These are phyloP conservation scores for Phragmites australis DNA, from an alignment of 176 grass and related monocot species.

Conservation along the genomic window DNA sequence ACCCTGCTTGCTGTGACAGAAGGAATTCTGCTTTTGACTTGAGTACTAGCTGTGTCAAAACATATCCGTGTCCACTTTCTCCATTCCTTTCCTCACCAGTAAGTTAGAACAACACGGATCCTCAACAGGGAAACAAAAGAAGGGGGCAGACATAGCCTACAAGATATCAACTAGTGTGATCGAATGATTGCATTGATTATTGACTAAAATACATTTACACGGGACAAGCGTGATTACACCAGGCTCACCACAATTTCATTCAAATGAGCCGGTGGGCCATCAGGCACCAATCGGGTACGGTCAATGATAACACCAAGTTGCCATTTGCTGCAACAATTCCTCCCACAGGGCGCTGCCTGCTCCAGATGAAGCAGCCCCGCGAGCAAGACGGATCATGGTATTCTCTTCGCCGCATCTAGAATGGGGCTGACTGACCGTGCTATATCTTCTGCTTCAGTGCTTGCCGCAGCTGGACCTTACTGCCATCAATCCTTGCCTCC, in stretches of 20 bases:
- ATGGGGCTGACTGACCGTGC: background rate
- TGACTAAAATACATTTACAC: constrained; percentile 31
- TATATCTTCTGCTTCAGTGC: constrained; percentile 69
- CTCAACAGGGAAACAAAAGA: background rate
- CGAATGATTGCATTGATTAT: constrained; percentile 43
- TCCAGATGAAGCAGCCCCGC: constrained; percentile 10
- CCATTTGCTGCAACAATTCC: background rate
- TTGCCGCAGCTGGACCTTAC: constrained; percentile 66
- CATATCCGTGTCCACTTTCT: background rate
- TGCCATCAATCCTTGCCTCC: constrained; percentile 51
- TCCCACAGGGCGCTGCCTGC: constrained; percentile 8
- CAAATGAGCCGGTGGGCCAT: background rate
- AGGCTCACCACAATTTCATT: constrained; percentile 9
- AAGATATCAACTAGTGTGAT: background rate
- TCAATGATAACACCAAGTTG: constrained; percentile 8
- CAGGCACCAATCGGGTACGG: background rate
- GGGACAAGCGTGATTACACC: constrained; percentile 18
- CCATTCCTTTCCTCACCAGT: background rate
- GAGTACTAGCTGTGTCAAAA: background rate
- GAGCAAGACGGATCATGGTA: background rate
- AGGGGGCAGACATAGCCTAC: background rate
- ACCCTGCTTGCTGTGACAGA: background rate
- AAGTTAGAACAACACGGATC: background rate
- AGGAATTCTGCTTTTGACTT: background rate
- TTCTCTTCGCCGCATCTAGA: background rate